Percentiles rank a stretch among this genome's conserved stretches.
phyloP scores from a whole-genome alignment of 176 grass and related monocot genomes.

The Rhipidocladum racemiflorum region DNA sequence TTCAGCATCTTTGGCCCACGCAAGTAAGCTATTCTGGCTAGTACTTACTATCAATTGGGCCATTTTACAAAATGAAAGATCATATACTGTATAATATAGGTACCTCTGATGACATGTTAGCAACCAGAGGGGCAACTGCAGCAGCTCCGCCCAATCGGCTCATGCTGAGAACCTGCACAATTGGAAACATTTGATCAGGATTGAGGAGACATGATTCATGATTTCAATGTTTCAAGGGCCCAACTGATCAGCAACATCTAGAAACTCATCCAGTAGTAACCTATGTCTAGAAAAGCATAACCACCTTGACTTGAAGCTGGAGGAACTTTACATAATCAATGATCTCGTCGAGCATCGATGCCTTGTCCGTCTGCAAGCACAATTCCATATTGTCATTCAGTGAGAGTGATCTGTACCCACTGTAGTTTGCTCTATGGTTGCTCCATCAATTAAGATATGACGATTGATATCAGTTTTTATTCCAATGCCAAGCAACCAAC shows the following conservation, averaged over 20 bases:
- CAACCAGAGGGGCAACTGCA: constrained; percentile 61
- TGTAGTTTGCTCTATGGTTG: constrained; percentile 17
- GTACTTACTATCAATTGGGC: background rate
- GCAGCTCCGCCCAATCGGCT: constrained; percentile 87
- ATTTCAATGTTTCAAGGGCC: background rate
- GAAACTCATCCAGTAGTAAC: background rate
- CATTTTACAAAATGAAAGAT: constrained; percentile 10
- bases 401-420: background rate
- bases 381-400: constrained; percentile 38
- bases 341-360: constrained; percentile 96
- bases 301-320: constrained; percentile 97
- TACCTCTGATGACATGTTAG: constrained; percentile 80
- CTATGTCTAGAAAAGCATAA: constrained; percentile 11
- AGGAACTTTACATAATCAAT: constrained; percentile 99
- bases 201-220: background rate
- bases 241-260: constrained; percentile 3
- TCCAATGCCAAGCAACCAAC: constrained; percentile 14
- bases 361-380: constrained; percentile 88
- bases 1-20: constrained; percentile 19
- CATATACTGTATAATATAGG: constrained; percentile 1
- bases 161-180: constrained; percentile 84
- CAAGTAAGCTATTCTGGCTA: constrained; percentile 8
- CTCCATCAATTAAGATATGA: constrained; percentile 20
- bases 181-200: background rate
- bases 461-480: constrained; percentile 20